Evolutionary conservation across 2,329 filamentous ascomycete genomes (phyloP), one percentile per base, ranked within the genome.

Genomic region (Huntiella decipiens): DNA sequence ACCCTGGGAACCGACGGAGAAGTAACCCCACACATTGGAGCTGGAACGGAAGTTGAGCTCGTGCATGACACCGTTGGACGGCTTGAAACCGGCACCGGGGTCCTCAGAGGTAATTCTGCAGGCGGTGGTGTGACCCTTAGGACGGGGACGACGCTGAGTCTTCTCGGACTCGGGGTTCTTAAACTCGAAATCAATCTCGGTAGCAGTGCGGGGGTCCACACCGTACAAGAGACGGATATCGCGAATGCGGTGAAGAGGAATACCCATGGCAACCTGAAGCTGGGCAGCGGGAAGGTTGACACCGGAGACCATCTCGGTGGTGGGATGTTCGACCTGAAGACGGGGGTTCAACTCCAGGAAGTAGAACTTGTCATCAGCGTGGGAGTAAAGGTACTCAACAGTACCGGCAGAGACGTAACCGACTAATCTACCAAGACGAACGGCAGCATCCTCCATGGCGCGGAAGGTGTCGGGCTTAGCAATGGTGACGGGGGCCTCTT

Each of bases 11-110:
- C 87, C 84, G 62, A 98, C 91, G 45, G 91, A 98, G 77, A 98
- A 98, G 66, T 98, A 98, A 72, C 91, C 91, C 91, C 91, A 98
- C 47, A 96, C 91, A 55, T 98, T 98, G 52, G 91, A 96, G 62
- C 86, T 94, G 68, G 82, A 92, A 60, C 91, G 77, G 77, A 98
- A 98, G 72, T 98, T 98, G 58, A 98, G 70, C 60, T 98, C 91
- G 68, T 96, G 91, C 77, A 98, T 92, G 45, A 88, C 93, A 77
- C 91, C 91, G 58, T 88, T 93, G 39, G 91, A 98, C 49, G 91
- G 91, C 74, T 98, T 98, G 77, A 98, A 98, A 45, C 91, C 91
- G 71, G 98, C 91, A 57, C 92, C 91, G 7, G 91, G 91, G 61
- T 98, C 91, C 63, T 98, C 91, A 0, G 91, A 98, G 19, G 91